A percentile compares a stretch with the other conserved stretches of the same genome.
phyloP scores from a whole-genome alignment of 2,329 filamentous ascomycete species.

The Pseudonectria foliicola region DNA sequence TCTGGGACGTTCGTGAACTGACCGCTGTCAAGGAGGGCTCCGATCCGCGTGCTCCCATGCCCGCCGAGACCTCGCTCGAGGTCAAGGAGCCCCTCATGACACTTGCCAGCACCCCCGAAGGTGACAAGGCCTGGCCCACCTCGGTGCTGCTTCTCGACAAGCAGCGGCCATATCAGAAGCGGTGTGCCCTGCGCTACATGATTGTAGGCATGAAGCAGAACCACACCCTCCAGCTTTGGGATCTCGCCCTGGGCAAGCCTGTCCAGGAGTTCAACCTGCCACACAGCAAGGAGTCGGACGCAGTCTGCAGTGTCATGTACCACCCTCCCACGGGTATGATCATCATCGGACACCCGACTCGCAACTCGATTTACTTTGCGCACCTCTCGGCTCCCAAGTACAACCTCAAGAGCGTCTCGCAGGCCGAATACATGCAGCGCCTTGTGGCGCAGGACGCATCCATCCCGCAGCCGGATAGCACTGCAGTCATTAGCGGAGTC shows the following conservation, averaged over 20 bases:
- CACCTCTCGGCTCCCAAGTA: conserved; percentile 94
- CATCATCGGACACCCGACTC: conserved; percentile 88
- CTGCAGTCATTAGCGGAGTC: conserved; percentile 93
- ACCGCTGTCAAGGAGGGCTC: conserved; percentile 47
- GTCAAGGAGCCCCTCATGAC: conserved; percentile 82
- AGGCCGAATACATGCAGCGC: conserved; percentile 79
- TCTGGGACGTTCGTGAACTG: conserved; percentile 91
- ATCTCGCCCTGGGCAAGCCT: conserved; percentile 87
- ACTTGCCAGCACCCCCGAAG: conserved; percentile 75
- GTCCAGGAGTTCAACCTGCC: conserved; percentile 97
- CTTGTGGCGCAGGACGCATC: conserved; percentile 64
- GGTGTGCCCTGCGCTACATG: conserved; percentile 85
- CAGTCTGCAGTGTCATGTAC: conserved; percentile 96
- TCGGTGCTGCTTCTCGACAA: conserved; percentile 96
- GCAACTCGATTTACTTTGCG: conserved; percentile 96
- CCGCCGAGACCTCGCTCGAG: conserved; percentile 57
- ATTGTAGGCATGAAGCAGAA: conserved; percentile 99
- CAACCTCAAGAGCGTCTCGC: conserved; percentile 71
- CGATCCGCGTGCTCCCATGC: conserved; percentile 44
- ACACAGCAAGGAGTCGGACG: conserved; percentile 91
- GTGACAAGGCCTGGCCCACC: conserved; percentile 93
- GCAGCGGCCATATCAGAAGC: conserved; percentile 84
- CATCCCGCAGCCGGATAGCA: conserved; percentile 82
- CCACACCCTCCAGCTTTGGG: conserved; percentile 96
- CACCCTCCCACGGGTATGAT: conserved; percentile 90